Conservation (phyloP, 73 alveolate species). For the Tetrahymena elliotti region DNA sequence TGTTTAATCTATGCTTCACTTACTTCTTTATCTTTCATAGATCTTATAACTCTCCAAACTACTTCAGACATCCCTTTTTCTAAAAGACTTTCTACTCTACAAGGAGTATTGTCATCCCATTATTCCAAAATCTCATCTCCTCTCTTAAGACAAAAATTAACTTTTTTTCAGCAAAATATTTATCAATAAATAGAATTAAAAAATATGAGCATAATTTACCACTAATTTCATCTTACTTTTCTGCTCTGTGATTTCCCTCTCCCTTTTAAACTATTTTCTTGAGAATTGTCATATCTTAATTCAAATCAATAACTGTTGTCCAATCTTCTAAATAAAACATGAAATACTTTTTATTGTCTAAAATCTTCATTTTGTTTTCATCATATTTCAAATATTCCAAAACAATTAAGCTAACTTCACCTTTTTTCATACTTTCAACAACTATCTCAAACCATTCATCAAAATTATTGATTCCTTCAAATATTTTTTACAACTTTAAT, state of each 20-base stretch:
- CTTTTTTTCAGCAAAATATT: background rate
- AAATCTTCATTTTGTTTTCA: constrained; percentile 13
- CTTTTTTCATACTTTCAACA: constrained; percentile 12
- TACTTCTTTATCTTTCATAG: constrained; percentile 26
- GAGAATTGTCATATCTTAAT: constrained; percentile 12
- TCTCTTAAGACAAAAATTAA: background rate
- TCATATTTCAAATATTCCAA: constrained; percentile 26
- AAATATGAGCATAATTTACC: background rate
- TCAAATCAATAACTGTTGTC: constrained; percentile 20
- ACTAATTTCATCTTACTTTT: constrained; percentile 23
- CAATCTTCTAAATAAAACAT: constrained; percentile 20
- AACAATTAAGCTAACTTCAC: constrained; percentile 6
- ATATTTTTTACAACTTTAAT: background rate
- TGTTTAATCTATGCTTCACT: background rate
- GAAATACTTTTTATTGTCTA: constrained; percentile 5
- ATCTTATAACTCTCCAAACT: constrained; percentile 2
- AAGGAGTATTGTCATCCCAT: background rate
- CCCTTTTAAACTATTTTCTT: constrained; percentile 8
- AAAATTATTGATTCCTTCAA: background rate
- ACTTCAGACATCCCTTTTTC: background rate
- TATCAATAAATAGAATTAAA: too few relatives aligned
- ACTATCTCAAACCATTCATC: constrained; percentile 25
- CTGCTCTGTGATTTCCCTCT: constrained; percentile 23
- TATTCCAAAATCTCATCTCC: background rate
- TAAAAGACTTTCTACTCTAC: background rate